phyloP scores from a whole-genome alignment of 129 eudicot species.

The Sambucus nigra region DNA sequence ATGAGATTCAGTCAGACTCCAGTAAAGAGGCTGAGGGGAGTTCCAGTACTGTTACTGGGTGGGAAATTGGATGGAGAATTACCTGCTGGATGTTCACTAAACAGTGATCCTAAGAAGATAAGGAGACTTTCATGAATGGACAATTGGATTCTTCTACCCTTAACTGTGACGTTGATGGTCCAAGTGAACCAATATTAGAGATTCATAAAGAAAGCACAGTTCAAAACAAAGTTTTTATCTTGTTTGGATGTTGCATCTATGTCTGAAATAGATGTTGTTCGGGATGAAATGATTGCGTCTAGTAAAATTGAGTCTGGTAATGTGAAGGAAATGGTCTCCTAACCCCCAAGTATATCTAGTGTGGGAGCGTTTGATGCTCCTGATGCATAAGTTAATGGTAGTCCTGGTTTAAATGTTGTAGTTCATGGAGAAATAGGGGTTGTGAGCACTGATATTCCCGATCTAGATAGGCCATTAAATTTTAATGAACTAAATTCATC shows the following conservation, averaged over 20 bases:
- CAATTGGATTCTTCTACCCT: constrained; percentile 13
- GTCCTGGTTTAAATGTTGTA: constrained; percentile 13
- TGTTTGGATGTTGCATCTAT: too few species aligned
- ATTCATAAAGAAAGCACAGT: too few species aligned
- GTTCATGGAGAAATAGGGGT: constrained; percentile 23
- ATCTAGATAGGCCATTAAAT: constrained; percentile 41
- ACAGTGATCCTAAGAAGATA: too few species aligned
- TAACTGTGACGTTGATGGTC: constrained; percentile 13
- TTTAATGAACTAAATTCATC: constrained; percentile 52
- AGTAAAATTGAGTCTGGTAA: constrained; percentile 11
- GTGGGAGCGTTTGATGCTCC: constrained; percentile 18
- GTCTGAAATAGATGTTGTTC: too few species aligned
- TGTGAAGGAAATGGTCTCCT: constrained; percentile 10
- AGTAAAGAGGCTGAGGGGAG: constrained; percentile 47
- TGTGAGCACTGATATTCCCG: constrained; percentile 18
- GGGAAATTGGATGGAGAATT: constrained; percentile 40
- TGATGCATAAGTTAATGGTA: constrained; percentile 18
- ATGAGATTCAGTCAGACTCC: constrained; percentile 45
- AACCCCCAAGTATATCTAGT: constrained; percentile 16
- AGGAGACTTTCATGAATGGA: constrained; percentile 28
- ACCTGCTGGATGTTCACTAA: too few species aligned
- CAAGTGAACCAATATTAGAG: constrained; percentile 1
- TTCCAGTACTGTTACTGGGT: constrained; percentile 48
- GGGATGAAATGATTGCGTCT: too few species aligned
- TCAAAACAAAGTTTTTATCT: constrained; percentile 14